Conservation (phyloP, 805 yeast genomes). For the Kuraishia molischiana region DNA sequence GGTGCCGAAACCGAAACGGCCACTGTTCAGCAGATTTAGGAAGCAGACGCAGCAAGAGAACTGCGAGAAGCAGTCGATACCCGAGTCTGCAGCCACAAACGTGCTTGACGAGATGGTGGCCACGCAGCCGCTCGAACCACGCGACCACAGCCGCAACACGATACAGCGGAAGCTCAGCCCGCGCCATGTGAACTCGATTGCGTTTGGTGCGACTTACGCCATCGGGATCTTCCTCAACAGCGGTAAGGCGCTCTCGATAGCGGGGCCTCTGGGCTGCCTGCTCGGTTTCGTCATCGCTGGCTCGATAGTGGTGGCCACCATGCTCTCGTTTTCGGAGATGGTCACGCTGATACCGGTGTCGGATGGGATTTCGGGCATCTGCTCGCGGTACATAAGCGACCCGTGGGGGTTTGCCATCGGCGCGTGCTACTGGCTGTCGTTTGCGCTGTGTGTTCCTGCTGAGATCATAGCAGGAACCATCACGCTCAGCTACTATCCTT, state of each 20-base stretch:
- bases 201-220: conserved; percentile 57
- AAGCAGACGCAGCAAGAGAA: not conserved
- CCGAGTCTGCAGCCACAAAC: not conserved
- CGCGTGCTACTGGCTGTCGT: conserved; percentile 54
- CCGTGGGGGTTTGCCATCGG: conserved; percentile 56
- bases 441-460: conserved; percentile 55
- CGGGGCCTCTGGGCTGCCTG: conserved; percentile 58
- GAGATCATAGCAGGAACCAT: conserved; percentile 66
- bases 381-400: conserved; percentile 53
- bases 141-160: not conserved
- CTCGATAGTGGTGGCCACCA: conserved; percentile 42
- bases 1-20: not conserved
- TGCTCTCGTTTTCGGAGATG: conserved; percentile 59
- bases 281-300: conserved; percentile 50
- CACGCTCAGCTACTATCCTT: conserved; percentile 47
- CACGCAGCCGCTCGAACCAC: not conserved
- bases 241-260: conserved; percentile 51
- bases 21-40: not conserved
- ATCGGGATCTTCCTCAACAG: conserved; percentile 51
- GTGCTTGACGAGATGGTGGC: not conserved
- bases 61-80: not conserved
- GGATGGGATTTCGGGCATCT: conserved; percentile 52
- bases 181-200: conserved; percentile 55
- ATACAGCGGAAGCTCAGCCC: conserved; percentile 41
- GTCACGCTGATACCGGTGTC: conserved; percentile 57